These are phyloP conservation scores for Chrysosporium keratinophilum DNA, from an alignment of 2,329 filamentous ascomycete species.

Conservation along the genomic window DNA sequence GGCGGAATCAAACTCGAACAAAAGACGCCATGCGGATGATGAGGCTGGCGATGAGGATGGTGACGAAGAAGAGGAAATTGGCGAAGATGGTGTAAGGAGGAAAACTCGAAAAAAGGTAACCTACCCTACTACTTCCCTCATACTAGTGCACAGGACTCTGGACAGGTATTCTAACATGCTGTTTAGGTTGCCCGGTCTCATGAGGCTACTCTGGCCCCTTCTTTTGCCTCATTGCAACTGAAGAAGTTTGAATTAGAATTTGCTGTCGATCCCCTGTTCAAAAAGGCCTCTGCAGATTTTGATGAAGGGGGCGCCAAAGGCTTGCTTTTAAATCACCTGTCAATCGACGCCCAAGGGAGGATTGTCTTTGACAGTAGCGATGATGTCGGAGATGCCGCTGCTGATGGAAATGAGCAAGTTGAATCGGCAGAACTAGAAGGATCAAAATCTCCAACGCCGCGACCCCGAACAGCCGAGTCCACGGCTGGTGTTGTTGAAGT, in stretches of 20 bases:
- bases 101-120: constrained; percentile 61
- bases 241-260: constrained; percentile 99
- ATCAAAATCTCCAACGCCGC: constrained; percentile 22
- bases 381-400: constrained; percentile 52
- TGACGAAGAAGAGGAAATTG: constrained; percentile 43
- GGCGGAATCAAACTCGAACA: constrained; percentile 64
- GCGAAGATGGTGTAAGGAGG: constrained; percentile 34
- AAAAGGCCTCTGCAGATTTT: constrained; percentile 96
- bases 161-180: background rate
- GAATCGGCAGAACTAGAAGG: constrained; percentile 38
- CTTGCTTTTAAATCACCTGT: constrained; percentile 86
- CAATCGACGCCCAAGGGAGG: constrained; percentile 79
- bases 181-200: constrained; percentile 55
- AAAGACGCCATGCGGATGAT: constrained; percentile 51
- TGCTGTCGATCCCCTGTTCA: constrained; percentile 94
- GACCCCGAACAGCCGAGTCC: constrained; percentile 28
- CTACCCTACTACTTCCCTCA: background rate
- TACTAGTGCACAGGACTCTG: background rate
- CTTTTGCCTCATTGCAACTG: constrained; percentile 76
- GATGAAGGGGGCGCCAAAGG: constrained; percentile 97
- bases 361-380: constrained; percentile 99
- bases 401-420: constrained; percentile 28
- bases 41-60: constrained; percentile 55
- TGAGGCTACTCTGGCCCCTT: constrained; percentile 83
- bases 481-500: constrained; percentile 56